A percentile compares a stretch with the other conserved stretches of the same genome.
These are phyloP conservation scores for Pyrenochaeta sp. DNA, from an alignment of 2,329 filamentous ascomycete genomes.

Conservation along the genomic window DNA sequence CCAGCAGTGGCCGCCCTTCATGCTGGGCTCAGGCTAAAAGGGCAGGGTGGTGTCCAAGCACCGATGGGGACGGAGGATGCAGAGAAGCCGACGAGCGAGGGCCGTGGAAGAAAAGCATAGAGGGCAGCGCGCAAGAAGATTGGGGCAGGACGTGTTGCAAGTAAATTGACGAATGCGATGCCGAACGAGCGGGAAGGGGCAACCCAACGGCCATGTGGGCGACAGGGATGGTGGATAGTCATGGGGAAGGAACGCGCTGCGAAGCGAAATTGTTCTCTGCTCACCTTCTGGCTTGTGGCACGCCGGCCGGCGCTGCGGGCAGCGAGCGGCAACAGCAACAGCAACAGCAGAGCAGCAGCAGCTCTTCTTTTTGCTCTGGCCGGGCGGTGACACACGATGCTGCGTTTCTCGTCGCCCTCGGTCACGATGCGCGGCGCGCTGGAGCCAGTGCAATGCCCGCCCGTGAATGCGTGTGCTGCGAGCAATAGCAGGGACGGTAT, in stretches of 20 bases:
- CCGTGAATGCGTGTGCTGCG: constrained; percentile 1
- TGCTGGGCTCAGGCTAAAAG: constrained; percentile 36
- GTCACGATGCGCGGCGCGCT: constrained; percentile 1
- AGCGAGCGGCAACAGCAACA: too few species aligned
- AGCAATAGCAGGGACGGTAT: constrained; percentile 11
- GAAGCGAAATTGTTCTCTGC: constrained; percentile 42
- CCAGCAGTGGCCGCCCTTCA: constrained; percentile 27
- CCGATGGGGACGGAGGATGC: constrained; percentile 5
- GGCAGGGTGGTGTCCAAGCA: constrained; percentile 9
- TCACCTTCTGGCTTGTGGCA: constrained; percentile 39
- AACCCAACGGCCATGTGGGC: constrained; percentile 42
- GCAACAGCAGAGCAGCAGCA: too few species aligned
- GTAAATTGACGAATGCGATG: constrained; percentile 36
- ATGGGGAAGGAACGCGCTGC: constrained; percentile 21
- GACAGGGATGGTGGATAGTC: constrained; percentile 34
- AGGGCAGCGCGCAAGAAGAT: constrained; percentile 14
- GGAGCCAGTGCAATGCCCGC: constrained; percentile 13
- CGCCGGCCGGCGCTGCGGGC: constrained; percentile 19
- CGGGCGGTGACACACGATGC: constrained; percentile 13
- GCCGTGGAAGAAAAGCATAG: constrained; percentile 8
- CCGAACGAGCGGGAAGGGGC: constrained; percentile 28
- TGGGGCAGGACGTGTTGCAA: constrained; percentile 42
- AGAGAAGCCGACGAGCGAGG: constrained; percentile 9
- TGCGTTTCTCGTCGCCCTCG: not conserved
- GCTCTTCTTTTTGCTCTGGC: constrained; percentile 1